These are phyloP conservation scores for Pseudonitzschia multiseries DNA, from an alignment of 108 stramenopile species.

Conservation along the genomic window DNA sequence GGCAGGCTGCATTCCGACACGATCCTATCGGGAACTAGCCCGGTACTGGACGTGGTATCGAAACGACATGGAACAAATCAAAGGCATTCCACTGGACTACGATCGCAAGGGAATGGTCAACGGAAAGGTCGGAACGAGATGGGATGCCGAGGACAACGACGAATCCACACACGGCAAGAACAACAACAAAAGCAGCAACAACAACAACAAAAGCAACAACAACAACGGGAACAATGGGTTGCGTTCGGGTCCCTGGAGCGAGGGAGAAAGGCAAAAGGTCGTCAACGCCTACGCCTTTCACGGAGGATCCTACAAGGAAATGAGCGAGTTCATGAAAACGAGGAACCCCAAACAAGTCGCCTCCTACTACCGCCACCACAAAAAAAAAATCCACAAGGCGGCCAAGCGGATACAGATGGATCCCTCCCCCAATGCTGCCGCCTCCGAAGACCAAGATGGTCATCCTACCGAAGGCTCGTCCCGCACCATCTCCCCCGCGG, in stretches of 20 bases:
- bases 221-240: not conserved
- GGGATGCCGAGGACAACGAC: not conserved
- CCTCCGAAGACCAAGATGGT: too few relatives aligned
- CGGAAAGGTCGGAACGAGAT: not conserved
- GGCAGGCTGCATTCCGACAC: not conserved
- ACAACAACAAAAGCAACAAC: not conserved
- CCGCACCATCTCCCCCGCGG: not conserved
- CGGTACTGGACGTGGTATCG: not conserved
- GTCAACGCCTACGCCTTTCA: not conserved
- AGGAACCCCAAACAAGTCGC: not conserved
- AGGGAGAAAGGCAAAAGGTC: not conserved
- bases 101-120: not conserved
- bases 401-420: not conserved
- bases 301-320: not conserved
- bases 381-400: not conserved
- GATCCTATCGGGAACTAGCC: not conserved
- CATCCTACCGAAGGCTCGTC: too few relatives aligned
- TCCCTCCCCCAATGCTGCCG: too few relatives aligned
- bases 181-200: not conserved
- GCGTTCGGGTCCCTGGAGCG: not conserved
- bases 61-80: not conserved
- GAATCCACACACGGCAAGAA: not conserved
- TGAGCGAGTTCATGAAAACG: slow-evolving; percentile 11
- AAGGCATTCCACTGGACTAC: not conserved
- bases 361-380: not conserved